Conservation (phyloP, 73 alveolate genomes). For the Symbiodinium natans region DNA sequence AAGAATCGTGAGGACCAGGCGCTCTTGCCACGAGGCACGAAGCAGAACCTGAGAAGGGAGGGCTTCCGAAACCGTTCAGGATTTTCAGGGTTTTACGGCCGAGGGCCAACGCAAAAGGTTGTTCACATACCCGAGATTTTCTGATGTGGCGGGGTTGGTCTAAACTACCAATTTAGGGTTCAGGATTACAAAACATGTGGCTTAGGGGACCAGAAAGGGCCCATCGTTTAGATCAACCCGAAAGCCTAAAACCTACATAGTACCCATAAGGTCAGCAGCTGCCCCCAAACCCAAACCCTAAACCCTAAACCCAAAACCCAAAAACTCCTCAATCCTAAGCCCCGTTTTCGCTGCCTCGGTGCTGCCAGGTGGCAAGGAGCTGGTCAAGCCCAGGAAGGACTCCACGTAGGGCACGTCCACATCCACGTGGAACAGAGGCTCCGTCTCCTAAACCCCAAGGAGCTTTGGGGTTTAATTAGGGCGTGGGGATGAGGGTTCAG, state of each 20-base stretch:
- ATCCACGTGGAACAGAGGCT: conserved; percentile 70
- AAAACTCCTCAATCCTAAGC: too few relatives aligned
- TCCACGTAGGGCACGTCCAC: conserved; percentile 92
- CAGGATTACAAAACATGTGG: too few relatives aligned
- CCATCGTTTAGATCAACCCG: too few relatives aligned
- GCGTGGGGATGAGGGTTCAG: too few relatives aligned
- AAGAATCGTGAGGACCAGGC: conserved; percentile 92
- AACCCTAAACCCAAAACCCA: too few relatives aligned
- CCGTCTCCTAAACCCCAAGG: background rate
- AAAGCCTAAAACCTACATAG: too few relatives aligned
- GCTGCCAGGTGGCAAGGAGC: conserved; percentile 50
- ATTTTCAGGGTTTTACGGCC: background rate
- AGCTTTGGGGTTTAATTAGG: too few relatives aligned
- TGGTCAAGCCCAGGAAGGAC: conserved; percentile 81
- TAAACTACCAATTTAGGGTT: too few relatives aligned
- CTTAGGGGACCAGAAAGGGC: too few relatives aligned
- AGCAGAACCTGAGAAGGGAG: conserved; percentile 35
- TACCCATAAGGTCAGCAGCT: too few relatives aligned
- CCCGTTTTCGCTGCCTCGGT: too few relatives aligned
- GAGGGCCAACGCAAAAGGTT: too few relatives aligned
- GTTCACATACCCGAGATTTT: background rate
- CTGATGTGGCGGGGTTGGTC: background rate
- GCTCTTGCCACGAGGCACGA: conserved; percentile 92
- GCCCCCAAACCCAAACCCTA: background rate
- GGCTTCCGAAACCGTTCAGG: background rate